Evolutionary conservation across 2,329 filamentous ascomycete genomes (phyloP).

Genomic region (Diplodia mutila): DNA sequence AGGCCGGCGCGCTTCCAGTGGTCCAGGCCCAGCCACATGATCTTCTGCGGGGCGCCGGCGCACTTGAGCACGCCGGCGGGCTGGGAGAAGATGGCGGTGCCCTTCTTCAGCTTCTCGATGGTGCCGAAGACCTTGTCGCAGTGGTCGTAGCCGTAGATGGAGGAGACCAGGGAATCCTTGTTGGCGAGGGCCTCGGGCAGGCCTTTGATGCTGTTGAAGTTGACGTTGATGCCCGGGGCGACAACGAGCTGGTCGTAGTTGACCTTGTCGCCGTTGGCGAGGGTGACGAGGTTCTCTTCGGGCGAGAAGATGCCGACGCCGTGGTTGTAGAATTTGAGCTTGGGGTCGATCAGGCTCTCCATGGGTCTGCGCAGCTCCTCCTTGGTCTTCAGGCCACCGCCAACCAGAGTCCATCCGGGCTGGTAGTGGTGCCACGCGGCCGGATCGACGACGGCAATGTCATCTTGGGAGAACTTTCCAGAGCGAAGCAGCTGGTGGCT

Average conservation of each 20-base stretch:
- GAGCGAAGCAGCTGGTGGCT: slow-evolving; percentile 68
- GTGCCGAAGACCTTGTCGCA: slow-evolving; percentile 44
- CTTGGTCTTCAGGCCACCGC: slow-evolving; percentile 66
- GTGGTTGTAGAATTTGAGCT: slow-evolving; percentile 63
- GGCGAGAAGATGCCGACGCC: slow-evolving; percentile 58
- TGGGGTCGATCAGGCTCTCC: slow-evolving; percentile 58
- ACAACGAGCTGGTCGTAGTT: slow-evolving; percentile 69
- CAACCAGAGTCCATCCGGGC: slow-evolving; percentile 71
- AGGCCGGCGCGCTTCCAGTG: slow-evolving; percentile 42
- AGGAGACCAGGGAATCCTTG: slow-evolving; percentile 40
- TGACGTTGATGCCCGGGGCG: slow-evolving; percentile 51
- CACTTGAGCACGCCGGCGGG: slow-evolving; percentile 47
- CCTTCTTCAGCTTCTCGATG: slow-evolving; percentile 39
- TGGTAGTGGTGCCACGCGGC: slow-evolving; percentile 69
- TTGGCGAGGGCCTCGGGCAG: slow-evolving; percentile 43
- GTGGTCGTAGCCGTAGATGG: slow-evolving; percentile 44
- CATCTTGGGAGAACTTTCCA: slow-evolving; percentile 60
- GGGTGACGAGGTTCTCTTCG: slow-evolving; percentile 59
- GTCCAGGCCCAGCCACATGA: slow-evolving; percentile 49
- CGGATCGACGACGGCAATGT: slow-evolving; percentile 69
- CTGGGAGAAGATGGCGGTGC: slow-evolving; percentile 45
- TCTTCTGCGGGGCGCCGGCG: slow-evolving; percentile 46
- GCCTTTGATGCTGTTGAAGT: slow-evolving; percentile 37
- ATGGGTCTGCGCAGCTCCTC: slow-evolving; percentile 60
- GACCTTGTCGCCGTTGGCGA: slow-evolving; percentile 60